phyloP scores from a whole-genome alignment of 1,284 basidiomycete species.

The Cerioporus squamosus region DNA sequence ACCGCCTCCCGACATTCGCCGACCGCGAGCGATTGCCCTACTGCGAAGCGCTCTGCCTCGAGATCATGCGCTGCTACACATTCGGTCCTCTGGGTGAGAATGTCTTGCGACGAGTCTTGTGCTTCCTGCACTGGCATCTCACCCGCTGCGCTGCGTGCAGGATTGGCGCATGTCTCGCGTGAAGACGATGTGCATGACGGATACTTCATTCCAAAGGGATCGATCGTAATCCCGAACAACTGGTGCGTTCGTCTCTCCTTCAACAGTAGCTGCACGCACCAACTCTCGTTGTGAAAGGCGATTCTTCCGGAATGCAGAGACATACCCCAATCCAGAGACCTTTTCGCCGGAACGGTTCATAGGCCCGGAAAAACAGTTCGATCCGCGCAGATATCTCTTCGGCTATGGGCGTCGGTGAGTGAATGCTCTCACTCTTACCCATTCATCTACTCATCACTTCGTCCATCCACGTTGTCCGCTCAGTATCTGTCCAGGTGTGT shows the following conservation, averaged over 20 bases:
- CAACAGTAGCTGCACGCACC: no score
- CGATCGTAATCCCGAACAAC: slow-evolving; percentile 27
- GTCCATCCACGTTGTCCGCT: not conserved
- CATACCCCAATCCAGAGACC: slow-evolving; percentile 27
- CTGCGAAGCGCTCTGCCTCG: slow-evolving; percentile 31
- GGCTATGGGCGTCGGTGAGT: slow-evolving; percentile 20
- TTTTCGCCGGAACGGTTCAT: slow-evolving; percentile 34
- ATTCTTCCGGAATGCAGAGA: slow-evolving; percentile 29
- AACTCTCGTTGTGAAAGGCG: slow-evolving; percentile 24
- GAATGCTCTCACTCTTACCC: not conserved
- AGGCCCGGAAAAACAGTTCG: slow-evolving; percentile 8
- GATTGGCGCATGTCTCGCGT: slow-evolving; percentile 25
- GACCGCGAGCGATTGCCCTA: slow-evolving; percentile 34
- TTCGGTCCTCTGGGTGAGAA: slow-evolving; percentile 25
- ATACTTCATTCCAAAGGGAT: slow-evolving; percentile 29
- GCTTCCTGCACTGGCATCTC: not conserved
- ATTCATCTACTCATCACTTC: not conserved
- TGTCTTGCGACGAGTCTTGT: not conserved
- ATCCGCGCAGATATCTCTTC: slow-evolving; percentile 20
- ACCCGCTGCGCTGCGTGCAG: not conserved
- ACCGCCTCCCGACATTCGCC: slow-evolving; percentile 29
- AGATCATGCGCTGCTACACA: slow-evolving; percentile 31
- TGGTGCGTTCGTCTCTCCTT: slow-evolving; percentile 13
- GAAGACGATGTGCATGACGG: slow-evolving; percentile 33
- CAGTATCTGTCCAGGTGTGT: slow-evolving; percentile 3